phyloP scores from a whole-genome alignment of 1,139 yeast genomes.

The Meyerozyma athensensis region DNA sequence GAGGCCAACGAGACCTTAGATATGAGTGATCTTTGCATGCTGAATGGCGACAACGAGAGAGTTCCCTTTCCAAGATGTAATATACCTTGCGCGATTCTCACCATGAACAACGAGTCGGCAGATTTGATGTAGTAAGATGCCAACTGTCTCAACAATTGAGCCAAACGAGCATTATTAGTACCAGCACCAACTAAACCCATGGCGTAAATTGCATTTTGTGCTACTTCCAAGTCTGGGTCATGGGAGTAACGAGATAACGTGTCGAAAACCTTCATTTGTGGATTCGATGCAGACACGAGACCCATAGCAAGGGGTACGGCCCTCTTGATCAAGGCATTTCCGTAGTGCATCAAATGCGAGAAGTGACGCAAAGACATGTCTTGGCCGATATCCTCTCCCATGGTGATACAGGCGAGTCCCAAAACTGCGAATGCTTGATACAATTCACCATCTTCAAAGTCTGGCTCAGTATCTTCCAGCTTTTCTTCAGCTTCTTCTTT shows the following conservation, averaged over 20 bases:
- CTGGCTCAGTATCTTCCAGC: slow-evolving; percentile 24
- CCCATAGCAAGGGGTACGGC: slow-evolving; percentile 99
- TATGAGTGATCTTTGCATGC: slow-evolving; percentile 80
- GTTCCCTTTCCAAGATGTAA: slow-evolving; percentile 97
- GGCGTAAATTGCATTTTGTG: slow-evolving; percentile 89
- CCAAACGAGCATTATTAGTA: slow-evolving; percentile 95
- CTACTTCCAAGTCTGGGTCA: slow-evolving; percentile 91
- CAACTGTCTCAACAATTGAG: slow-evolving; percentile 89
- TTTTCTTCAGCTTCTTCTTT: slow-evolving; percentile 24
- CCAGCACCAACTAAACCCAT: slow-evolving; percentile 99
- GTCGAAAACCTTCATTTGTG: slow-evolving; percentile 96
- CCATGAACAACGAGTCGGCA: slow-evolving; percentile 86
- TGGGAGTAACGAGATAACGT: slow-evolving; percentile 94
- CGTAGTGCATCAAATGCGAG: slow-evolving; percentile 97
- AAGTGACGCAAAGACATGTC: slow-evolving; percentile 97
- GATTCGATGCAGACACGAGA: slow-evolving; percentile 85
- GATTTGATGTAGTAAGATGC: slow-evolving; percentile 92
- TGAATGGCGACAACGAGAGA: slow-evolving; percentile 81
- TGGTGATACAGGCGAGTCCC: slow-evolving; percentile 90
- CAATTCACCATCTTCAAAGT: slow-evolving; percentile 54
- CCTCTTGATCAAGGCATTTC: slow-evolving; percentile 84
- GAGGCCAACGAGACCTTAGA: slow-evolving; percentile 91
- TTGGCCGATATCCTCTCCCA: slow-evolving; percentile 98
- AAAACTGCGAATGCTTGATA: slow-evolving; percentile 88
- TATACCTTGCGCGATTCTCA: slow-evolving; percentile 92